Conservation (phyloP, 2,329 filamentous ascomycete genomes). For the Colletotrichum kahawae region DNA sequence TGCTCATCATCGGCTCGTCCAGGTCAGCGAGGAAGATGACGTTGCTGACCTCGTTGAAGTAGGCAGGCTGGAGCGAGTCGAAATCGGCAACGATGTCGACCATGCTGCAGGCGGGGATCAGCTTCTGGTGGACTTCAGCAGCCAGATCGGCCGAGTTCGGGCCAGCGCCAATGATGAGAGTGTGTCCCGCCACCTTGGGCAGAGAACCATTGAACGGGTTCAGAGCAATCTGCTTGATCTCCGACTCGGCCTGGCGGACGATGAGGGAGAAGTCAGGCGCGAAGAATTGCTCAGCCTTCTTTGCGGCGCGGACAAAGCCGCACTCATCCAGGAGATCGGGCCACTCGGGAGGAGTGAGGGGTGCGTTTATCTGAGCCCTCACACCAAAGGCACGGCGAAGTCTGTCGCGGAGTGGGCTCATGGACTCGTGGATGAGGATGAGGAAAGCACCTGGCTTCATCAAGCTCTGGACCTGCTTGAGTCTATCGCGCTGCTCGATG, state of each 20-base stretch:
- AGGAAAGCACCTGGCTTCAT: slow-evolving; percentile 37
- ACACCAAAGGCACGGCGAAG: slow-evolving; percentile 19
- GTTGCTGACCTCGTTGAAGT: slow-evolving; percentile 19
- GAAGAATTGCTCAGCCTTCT: slow-evolving; percentile 36
- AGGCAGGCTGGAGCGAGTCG: slow-evolving; percentile 25
- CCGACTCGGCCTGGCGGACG: slow-evolving; percentile 38
- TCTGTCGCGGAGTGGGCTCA: slow-evolving; percentile 23
- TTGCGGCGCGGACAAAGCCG: slow-evolving; percentile 36
- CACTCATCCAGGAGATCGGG: slow-evolving; percentile 34
- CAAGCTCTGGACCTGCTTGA: slow-evolving; percentile 30
- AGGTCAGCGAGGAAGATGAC: slow-evolving; percentile 20
- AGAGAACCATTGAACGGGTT: slow-evolving; percentile 15
- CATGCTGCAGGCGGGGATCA: slow-evolving; percentile 25
- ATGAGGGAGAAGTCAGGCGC: slow-evolving; percentile 38
- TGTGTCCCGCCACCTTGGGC: slow-evolving; percentile 23
- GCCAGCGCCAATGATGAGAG: slow-evolving; percentile 37
- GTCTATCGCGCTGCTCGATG: slow-evolving; percentile 27
- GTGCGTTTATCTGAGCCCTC: neutral
- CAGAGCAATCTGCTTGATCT: slow-evolving; percentile 24
- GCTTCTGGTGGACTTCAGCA: slow-evolving; percentile 21
- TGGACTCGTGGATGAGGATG: slow-evolving; percentile 27
- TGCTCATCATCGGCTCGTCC: slow-evolving; percentile 31
- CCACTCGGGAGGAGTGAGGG: slow-evolving; percentile 35
- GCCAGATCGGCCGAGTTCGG: slow-evolving; percentile 23
- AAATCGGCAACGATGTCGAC: slow-evolving; percentile 27